phyloP scores from a whole-genome alignment of 148 eudicot species.

The Rheum nobile region DNA sequence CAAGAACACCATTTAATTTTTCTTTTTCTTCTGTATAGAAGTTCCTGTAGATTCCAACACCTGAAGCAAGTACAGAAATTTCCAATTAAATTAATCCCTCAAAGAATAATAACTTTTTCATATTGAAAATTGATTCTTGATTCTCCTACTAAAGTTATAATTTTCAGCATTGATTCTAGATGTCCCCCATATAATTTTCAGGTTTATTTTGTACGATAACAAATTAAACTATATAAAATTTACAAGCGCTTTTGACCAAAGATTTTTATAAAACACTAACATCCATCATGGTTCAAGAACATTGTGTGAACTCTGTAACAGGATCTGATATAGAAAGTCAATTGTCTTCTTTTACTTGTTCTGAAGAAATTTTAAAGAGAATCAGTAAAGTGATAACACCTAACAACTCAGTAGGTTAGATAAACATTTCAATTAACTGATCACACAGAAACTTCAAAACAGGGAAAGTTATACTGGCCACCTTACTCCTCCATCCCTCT shows the following conservation, averaged over 20 bases:
- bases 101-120: not conserved
- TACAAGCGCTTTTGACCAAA: too few species aligned
- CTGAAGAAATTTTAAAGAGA: not conserved
- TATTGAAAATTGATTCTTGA: not conserved
- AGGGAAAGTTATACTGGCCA: not conserved
- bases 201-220: not conserved
- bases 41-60: slow-evolving; percentile 54
- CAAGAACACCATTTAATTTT: slow-evolving; percentile 63
- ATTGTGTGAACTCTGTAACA: not conserved
- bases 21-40: slow-evolving; percentile 80
- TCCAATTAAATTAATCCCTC: not conserved
- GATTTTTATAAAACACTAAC: not conserved
- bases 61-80: slow-evolving; percentile 20
- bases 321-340: not conserved
- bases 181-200: not conserved
- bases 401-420: not conserved
- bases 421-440: not conserved
- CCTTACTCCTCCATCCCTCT: not conserved
- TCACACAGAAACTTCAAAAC: not conserved
- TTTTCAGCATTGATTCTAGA: not conserved
- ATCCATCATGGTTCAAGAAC: not conserved
- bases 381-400: not conserved
- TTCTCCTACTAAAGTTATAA: not conserved
- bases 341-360: not conserved
- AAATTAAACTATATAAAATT: not conserved